These are phyloP conservation scores for Thozetella sp. DNA, from an alignment of 495 filamentous ascomycete genomes.

Conservation along the genomic window DNA sequence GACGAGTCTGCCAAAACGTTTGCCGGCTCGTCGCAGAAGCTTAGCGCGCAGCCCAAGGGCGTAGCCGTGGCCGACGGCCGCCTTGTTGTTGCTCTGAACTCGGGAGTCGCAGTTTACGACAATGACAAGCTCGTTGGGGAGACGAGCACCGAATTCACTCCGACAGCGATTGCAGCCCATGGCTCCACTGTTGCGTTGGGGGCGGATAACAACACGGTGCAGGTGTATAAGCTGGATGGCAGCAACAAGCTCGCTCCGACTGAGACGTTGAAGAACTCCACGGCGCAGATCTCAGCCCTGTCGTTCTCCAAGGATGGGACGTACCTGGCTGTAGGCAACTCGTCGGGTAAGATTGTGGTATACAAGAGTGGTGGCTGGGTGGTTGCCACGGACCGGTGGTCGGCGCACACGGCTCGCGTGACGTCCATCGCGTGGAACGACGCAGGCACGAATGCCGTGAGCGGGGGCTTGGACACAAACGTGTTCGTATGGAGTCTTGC, in stretches of 20 bases:
- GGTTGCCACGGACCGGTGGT: slow-evolving; percentile 79
- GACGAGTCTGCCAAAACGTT: slow-evolving; percentile 58
- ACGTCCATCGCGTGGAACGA: slow-evolving; percentile 82
- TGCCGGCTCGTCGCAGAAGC: slow-evolving; percentile 42
- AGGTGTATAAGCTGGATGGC: slow-evolving; percentile 65
- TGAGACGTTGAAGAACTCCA: slow-evolving; percentile 52
- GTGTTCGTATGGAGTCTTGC: slow-evolving; percentile 89
- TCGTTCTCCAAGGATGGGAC: slow-evolving; percentile 77
- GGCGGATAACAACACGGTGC: slow-evolving; percentile 68
- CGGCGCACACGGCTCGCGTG: slow-evolving; percentile 86
- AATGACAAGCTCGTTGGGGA: slow-evolving; percentile 56
- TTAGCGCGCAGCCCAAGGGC: slow-evolving; percentile 53
- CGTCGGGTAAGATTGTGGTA: slow-evolving; percentile 82
- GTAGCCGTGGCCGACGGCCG: slow-evolving; percentile 40
- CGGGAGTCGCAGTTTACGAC: slow-evolving; percentile 66
- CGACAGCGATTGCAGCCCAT: slow-evolving; percentile 69
- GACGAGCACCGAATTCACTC: slow-evolving; percentile 51
- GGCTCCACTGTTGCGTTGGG: slow-evolving; percentile 73
- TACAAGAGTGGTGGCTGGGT: slow-evolving; percentile 64
- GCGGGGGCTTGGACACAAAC: slow-evolving; percentile 86
- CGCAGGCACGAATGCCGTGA: slow-evolving; percentile 74
- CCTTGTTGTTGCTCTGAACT: slow-evolving; percentile 66
- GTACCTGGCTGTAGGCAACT: slow-evolving; percentile 78
- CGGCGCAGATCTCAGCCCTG: slow-evolving; percentile 64
- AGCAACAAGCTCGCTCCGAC: slow-evolving; percentile 40